Evolutionary conservation across 176 grass and related monocot genomes (phyloP).

Genomic region (Melocanna baccifera): DNA sequence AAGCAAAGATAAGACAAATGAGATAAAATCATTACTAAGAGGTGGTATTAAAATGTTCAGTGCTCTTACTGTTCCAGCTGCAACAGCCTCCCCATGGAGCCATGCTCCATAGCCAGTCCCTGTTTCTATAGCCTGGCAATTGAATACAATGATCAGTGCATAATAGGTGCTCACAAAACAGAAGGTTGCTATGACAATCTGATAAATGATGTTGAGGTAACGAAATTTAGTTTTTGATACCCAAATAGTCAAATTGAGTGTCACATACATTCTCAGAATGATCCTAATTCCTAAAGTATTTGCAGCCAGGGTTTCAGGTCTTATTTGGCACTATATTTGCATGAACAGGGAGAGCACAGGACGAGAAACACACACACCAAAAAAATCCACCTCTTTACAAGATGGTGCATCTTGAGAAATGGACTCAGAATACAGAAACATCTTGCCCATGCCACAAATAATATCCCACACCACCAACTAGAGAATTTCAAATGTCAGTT

Average conservation of each 20-base stretch:
- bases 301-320: background rate
- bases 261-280: background rate
- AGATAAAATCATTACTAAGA: slow-evolving; percentile 10
- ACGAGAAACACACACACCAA: background rate
- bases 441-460: background rate
- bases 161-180: background rate
- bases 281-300: background rate
- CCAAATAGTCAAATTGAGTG: background rate
- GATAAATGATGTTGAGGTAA: background rate
- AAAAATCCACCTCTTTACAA: background rate
- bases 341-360: background rate
- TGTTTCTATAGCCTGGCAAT: slow-evolving; percentile 88
- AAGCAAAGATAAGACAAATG: background rate
- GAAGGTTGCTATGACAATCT: background rate
- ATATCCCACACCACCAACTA: background rate
- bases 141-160: slow-evolving; percentile 7
- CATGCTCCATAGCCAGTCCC: slow-evolving; percentile 78
- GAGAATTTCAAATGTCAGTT: background rate
- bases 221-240: background rate
- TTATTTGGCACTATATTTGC: background rate
- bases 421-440: background rate
- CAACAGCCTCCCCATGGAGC: slow-evolving; percentile 91
- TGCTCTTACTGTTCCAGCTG: slow-evolving; percentile 71
- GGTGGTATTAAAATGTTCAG: background rate
- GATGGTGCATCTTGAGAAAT: slow-evolving; percentile 1